Evolutionary conservation across 306 rosid species (phyloP), one percentile per base, ranked within the genome.

Genomic region (Amphicarpaea edgeworthii): DNA sequence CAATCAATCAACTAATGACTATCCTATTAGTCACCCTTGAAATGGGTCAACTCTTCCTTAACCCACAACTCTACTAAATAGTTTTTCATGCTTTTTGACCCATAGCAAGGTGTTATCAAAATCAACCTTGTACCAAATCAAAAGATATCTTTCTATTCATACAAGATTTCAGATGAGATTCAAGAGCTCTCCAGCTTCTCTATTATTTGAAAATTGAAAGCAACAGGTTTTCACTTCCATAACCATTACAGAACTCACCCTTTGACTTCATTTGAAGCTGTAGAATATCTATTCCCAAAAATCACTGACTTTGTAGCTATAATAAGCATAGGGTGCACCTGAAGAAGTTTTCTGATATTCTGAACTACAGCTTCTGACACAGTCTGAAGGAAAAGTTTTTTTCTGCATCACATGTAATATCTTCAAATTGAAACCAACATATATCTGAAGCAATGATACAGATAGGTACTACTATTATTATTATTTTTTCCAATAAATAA

Each of bases 281-380:
- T 47, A 7, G 89, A 74, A 78, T 79, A 63, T 77, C 67, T 86
- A 70, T 83, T 84, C 80, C 90, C 88, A 49, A 88, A 83, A 43
- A 86, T 71, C 79, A 85, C 86, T 21, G 96, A 82, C 84, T 91
- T 94, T 62, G 98, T 87, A 45, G 93, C 90, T 69, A 94, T 79
- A 60, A 87, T 82, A 76, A 91, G 82, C 92, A 92, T 87, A 77
- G 94, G 97, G 83, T 94, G 93, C 89, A 88, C 78, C 78, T 76
- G 84, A 55, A 86, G 85, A 83, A 94, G 91, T 57, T 85, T 91
- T 82, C 65, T 94, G 15, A 91, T 79, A 75, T 91, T 97, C 74
- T 75, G 91, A 83, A 91, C 96, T 30, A 87, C 91, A 63, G 90
- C 82, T 79, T 91, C 96, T 15, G 86, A 87, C 61, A 88, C 84